A percentile compares a stretch with the other conserved stretches of the same genome.
phyloP scores from a whole-genome alignment of 306 rosid species.

The Lablab purpureus region DNA sequence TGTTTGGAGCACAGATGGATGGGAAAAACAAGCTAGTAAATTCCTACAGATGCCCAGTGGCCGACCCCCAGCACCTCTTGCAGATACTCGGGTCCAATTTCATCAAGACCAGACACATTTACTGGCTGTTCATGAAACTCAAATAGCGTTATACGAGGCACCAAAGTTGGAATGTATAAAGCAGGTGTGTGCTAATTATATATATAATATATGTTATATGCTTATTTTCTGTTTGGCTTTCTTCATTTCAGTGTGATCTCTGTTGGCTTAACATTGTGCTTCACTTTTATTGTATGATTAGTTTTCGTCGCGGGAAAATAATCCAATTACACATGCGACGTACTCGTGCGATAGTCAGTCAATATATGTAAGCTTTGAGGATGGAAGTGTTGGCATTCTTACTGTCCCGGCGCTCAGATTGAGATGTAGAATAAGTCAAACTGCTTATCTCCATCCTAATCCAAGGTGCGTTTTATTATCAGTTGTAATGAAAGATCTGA shows the following conservation, averaged over 20 bases:
- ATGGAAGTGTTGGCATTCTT: slow-evolving; percentile 89
- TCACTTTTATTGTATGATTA: slow-evolving; percentile 46
- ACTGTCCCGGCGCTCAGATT: slow-evolving; percentile 82
- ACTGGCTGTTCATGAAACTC: slow-evolving; percentile 93
- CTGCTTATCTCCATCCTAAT: slow-evolving; percentile 82
- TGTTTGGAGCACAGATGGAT: slow-evolving; percentile 96
- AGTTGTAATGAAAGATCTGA: slow-evolving; percentile 30
- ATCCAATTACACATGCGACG: slow-evolving; percentile 91
- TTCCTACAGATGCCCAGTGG: slow-evolving; percentile 78
- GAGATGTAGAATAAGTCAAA: slow-evolving; percentile 85
- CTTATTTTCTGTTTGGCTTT: slow-evolving; percentile 27
- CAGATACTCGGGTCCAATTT: slow-evolving; percentile 94
- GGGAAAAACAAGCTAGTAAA: slow-evolving; percentile 89
- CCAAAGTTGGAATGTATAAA: slow-evolving; percentile 88
- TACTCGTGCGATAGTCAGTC: slow-evolving; percentile 94
- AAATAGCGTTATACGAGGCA: slow-evolving; percentile 93
- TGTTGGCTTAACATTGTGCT: slow-evolving; percentile 28
- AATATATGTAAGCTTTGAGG: slow-evolving; percentile 92
- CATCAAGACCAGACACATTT: slow-evolving; percentile 91
- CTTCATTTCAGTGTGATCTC: slow-evolving; percentile 42
- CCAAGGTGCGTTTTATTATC: slow-evolving; percentile 70
- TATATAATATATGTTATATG: not conserved
- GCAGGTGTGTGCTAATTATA: slow-evolving; percentile 69
- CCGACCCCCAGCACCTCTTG: slow-evolving; percentile 75
- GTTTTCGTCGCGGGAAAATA: slow-evolving; percentile 82